A percentile compares a stretch with the other conserved stretches of the same genome.
These are phyloP conservation scores for Trichoderma polysporum DNA, from an alignment of 2,329 filamentous ascomycete genomes.

Conservation along the genomic window DNA sequence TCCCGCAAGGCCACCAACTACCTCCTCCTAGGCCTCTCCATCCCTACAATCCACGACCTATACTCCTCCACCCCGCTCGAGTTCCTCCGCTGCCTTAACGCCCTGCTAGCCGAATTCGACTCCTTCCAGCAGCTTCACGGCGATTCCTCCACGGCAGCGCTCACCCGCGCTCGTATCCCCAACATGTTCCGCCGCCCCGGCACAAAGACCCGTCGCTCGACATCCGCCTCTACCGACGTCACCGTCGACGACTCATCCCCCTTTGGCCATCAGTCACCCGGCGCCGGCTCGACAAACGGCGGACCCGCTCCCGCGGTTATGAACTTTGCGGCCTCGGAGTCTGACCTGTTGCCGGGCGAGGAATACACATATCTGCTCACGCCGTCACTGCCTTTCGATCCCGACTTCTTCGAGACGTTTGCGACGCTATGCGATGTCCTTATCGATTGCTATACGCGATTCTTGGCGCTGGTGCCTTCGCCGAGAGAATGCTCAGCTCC, in stretches of 20 bases:
- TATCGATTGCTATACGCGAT: constrained; percentile 83
- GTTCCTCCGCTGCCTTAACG: constrained; percentile 82
- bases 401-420: constrained; percentile 96
- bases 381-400: constrained; percentile 91
- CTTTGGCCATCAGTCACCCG: background rate
- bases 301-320: constrained; percentile 46
- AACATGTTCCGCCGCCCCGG: constrained; percentile 76
- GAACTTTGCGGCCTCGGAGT: constrained; percentile 58
- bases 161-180: constrained; percentile 76
- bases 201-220: constrained; percentile 57
- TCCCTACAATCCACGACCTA: constrained; percentile 86
- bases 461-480: constrained; percentile 72
- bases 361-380: constrained; percentile 88
- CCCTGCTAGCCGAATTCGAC: constrained; percentile 87
- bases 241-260: constrained; percentile 31
- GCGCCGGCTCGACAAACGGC: constrained; percentile 20
- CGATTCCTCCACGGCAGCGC: constrained; percentile 64
- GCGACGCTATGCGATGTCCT: constrained; percentile 92
- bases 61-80: constrained; percentile 77
- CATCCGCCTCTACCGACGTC: constrained; percentile 47
- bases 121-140: constrained; percentile 86
- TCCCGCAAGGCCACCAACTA: constrained; percentile 91
- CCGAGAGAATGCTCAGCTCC: constrained; percentile 68
- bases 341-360: constrained; percentile 73
- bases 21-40: constrained; percentile 85